phyloP scores from a whole-genome alignment of 495 filamentous ascomycete species.

The Hypoxylon lenormandii region DNA sequence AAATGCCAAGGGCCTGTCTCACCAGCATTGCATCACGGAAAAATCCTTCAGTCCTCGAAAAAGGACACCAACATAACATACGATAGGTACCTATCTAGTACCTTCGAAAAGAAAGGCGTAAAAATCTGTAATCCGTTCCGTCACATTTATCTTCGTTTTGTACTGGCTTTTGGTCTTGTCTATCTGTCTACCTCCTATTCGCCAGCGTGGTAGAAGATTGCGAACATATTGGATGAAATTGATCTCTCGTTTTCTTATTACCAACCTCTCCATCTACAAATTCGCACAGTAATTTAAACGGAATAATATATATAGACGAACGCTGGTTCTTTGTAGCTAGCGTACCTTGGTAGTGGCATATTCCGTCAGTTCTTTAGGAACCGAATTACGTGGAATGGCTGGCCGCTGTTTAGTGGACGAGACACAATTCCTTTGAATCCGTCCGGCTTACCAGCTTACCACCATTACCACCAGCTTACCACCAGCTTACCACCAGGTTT shows the following conservation, averaged over 20 bases:
- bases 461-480: slow-evolving; percentile 2
- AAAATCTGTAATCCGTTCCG: too few species aligned
- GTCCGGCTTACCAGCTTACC: background rate
- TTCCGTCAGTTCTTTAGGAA: background rate
- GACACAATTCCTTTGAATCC: slow-evolving; percentile 14
- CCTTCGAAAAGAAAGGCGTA: background rate
- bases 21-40: slow-evolving; percentile 36
- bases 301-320: too few species aligned
- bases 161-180: too few species aligned
- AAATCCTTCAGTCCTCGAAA: background rate
- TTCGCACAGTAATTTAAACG: too few species aligned
- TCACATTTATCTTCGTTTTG: too few species aligned
- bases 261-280: too few species aligned
- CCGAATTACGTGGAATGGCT: background rate
- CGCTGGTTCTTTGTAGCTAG: too few species aligned
- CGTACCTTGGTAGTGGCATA: too few species aligned
- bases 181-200: too few species aligned
- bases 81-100: background rate
- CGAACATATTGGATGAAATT: too few species aligned
- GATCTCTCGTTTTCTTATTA: too few species aligned
- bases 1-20: slow-evolving; percentile 21
- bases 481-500: slow-evolving; percentile 9
- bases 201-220: too few species aligned
- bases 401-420: background rate
- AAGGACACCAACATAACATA: slow-evolving; percentile 3